Conservation (phyloP, 2,329 filamentous ascomycete species). For the Apiospora pterosperma region DNA sequence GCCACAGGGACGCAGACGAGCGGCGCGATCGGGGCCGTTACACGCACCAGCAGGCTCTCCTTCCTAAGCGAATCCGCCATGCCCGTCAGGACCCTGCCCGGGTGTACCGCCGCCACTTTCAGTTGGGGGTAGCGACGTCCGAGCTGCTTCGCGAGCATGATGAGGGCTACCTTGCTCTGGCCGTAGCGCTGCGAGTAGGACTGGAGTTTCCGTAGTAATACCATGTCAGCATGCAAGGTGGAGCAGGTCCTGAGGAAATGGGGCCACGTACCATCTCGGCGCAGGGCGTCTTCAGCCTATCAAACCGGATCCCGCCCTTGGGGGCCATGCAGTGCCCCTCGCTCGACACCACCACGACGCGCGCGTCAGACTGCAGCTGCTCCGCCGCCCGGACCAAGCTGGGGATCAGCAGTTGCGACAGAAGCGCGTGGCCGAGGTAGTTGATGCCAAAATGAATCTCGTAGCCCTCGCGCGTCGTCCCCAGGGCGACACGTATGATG, state of each 20-base stretch:
- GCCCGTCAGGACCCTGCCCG: conserved; percentile 12
- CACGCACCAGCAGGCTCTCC: not conserved
- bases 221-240: not conserved
- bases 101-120: conserved; percentile 9
- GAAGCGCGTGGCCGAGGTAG: conserved; percentile 23
- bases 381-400: conserved; percentile 18
- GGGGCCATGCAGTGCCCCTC: conserved; percentile 3
- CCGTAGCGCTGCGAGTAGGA: conserved; percentile 10
- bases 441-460: conserved; percentile 29
- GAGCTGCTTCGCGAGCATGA: conserved; percentile 10
- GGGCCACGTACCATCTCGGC: not conserved
- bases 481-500: conserved; percentile 32
- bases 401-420: conserved; percentile 24
- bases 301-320: conserved; percentile 10
- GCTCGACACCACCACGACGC: conserved; percentile 12
- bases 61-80: conserved; percentile 8
- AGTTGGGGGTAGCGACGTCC: conserved; percentile 9
- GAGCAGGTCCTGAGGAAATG: not conserved
- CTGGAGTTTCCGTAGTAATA: not conserved
- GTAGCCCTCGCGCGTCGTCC: conserved; percentile 29
- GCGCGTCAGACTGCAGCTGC: conserved; percentile 8
- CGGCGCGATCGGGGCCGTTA: not conserved
- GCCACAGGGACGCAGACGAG: conserved; percentile 10
- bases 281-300: not conserved
- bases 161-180: conserved; percentile 17